Evolutionary conservation across 1,139 yeast genomes (phyloP), one percentile per base, ranked within the genome.

Genomic region (Scheffersomyces parashehatae): DNA sequence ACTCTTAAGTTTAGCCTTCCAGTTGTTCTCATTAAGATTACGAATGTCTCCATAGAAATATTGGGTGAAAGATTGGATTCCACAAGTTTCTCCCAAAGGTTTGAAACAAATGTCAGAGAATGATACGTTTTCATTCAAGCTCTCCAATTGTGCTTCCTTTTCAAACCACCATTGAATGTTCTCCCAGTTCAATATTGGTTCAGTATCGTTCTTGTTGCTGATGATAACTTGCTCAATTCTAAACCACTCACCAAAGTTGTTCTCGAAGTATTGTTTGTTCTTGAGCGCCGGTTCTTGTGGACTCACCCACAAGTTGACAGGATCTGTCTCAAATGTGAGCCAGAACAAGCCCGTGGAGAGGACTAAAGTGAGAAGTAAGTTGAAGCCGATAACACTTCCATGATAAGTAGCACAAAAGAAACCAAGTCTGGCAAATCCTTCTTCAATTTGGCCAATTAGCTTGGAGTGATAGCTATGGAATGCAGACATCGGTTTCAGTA

Each of bases 251-350:
- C 98, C 97, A 65, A 93, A 93, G 45, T 82, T 79, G 12, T 76
- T 73, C 59, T 93, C 97, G 59, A 83, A 93, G 54, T 75, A 83
- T 42, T 75, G 69, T 58, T 85, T 83, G 56, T 93, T 84, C 36
- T 77, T 70, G 47, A 76, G 84, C 12, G 90, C 90, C 5, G 79
- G 81, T n/a, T 95, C 88, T 16, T 68, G 59, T 1, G 95, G 84
- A 53, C 95, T 84, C 0, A 93, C 98, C 99, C 99, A 93, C 33
- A 93, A 68, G 49, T 83, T 80, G 1, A 87, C 79, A 0, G 98
- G 98, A 53, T 86, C 73, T 1, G 83, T 83, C 58, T 91, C 98
- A 29, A 91, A 70, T 35, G 81, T 65, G 46, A 84, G 70, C 39
- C 67, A 65, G 7, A 65, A 51, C 39, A 85, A 65, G 6, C 91